Conservation (phyloP, 495 filamentous ascomycete genomes). For the Chaetomium fimeti region DNA sequence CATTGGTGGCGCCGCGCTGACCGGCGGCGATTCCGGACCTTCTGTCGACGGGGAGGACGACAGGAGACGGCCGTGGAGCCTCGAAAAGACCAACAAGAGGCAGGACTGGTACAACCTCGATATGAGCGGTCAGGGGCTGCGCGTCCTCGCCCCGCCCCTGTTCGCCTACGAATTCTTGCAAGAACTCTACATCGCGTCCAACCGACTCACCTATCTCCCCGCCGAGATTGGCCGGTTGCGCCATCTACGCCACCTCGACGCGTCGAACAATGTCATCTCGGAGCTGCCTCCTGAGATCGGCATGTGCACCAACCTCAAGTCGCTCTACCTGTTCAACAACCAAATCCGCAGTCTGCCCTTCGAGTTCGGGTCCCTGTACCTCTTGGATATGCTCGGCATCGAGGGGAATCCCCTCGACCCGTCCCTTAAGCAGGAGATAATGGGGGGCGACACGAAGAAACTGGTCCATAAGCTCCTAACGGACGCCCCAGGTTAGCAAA, state of each 20-base stretch:
- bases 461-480: slow-evolving; percentile 81
- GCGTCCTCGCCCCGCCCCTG: slow-evolving; percentile 70
- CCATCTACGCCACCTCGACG: slow-evolving; percentile 73
- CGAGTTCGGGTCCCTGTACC: slow-evolving; percentile 83
- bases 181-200: slow-evolving; percentile 87
- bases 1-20: slow-evolving; percentile 44
- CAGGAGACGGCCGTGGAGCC: slow-evolving; percentile 57
- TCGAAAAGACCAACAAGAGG: slow-evolving; percentile 56
- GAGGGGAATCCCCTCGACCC: slow-evolving; percentile 84
- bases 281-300: slow-evolving; percentile 89
- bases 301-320: slow-evolving; percentile 85
- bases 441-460: slow-evolving; percentile 80
- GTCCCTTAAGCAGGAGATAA: slow-evolving; percentile 68
- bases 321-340: slow-evolving; percentile 85
- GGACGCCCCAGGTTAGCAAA: slow-evolving; percentile 68
- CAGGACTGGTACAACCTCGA: slow-evolving; percentile 91
- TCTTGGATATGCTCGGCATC: slow-evolving; percentile 83
- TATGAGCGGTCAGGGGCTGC: slow-evolving; percentile 88
- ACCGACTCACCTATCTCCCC: slow-evolving; percentile 76
- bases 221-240: slow-evolving; percentile 75
- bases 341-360: slow-evolving; percentile 74
- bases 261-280: slow-evolving; percentile 80
- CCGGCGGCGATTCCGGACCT: slow-evolving; percentile 35
- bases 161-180: slow-evolving; percentile 85
- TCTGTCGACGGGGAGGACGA: slow-evolving; percentile 63